A percentile compares a stretch with the other conserved stretches of the same genome.
These are phyloP conservation scores for Cephalotrichum gorgonifer DNA, from an alignment of 2,329 filamentous ascomycete genomes.

Conservation along the genomic window DNA sequence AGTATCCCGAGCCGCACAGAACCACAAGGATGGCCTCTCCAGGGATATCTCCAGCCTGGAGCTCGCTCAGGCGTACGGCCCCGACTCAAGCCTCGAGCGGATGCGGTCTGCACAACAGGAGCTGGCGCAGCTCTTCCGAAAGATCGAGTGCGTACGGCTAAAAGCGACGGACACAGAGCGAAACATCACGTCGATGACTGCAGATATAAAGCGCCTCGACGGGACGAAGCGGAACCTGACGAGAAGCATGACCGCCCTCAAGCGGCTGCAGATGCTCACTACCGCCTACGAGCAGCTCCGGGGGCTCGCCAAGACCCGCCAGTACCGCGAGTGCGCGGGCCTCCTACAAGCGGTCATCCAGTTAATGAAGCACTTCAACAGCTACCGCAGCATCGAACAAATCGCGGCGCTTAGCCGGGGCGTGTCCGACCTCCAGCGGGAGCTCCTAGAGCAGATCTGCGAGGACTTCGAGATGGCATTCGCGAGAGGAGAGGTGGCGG, in stretches of 20 bases:
- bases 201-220: constrained; percentile 95
- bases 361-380: constrained; percentile 97
- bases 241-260: constrained; percentile 93
- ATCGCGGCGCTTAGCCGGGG: constrained; percentile 88
- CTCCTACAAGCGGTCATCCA: constrained; percentile 91
- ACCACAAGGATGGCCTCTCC: constrained; percentile 74
- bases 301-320: constrained; percentile 69
- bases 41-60: constrained; percentile 63
- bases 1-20: constrained; percentile 63
- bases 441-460: constrained; percentile 93
- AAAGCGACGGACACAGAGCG: constrained; percentile 87
- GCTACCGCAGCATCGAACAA: constrained; percentile 94
- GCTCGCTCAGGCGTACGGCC: constrained; percentile 71
- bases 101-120: constrained; percentile 89
- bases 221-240: constrained; percentile 95
- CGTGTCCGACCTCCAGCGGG: constrained; percentile 85
- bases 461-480: constrained; percentile 97
- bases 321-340: constrained; percentile 92
- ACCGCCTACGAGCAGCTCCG: constrained; percentile 97
- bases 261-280: constrained; percentile 95
- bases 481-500: constrained; percentile 70
- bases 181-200: constrained; percentile 96
- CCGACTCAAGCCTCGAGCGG: constrained; percentile 77
- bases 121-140: constrained; percentile 79
- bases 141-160: constrained; percentile 86